Evolutionary conservation across 352 stramenopile genomes (phyloP).

Genomic region (Phytophthora uliginosa): DNA sequence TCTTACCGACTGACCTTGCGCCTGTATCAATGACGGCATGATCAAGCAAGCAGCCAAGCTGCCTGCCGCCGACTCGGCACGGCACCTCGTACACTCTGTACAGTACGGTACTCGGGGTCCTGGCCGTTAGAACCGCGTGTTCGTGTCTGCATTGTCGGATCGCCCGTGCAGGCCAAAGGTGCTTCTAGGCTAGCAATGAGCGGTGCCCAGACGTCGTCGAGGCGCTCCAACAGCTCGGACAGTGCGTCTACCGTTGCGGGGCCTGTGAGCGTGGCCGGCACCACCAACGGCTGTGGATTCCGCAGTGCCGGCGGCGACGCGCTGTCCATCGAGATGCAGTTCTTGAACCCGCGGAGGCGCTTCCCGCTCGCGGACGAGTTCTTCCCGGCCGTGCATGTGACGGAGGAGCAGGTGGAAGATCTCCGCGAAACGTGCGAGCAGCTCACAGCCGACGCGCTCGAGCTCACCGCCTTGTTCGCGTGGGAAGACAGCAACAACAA

Average conservation of each 20-base stretch:
- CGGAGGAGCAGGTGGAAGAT: slow-evolving; percentile 46
- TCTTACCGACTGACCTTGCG: slow-evolving; percentile 19
- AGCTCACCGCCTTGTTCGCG: slow-evolving; percentile 65
- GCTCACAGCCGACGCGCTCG: slow-evolving; percentile 56
- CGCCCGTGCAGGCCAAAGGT: slow-evolving; percentile 18
- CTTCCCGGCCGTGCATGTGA: slow-evolving; percentile 57
- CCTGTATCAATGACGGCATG: slow-evolving; percentile 27
- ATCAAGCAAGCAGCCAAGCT: slow-evolving; percentile 29
- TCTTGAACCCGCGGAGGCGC: slow-evolving; percentile 62
- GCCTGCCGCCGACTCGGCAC: not conserved
- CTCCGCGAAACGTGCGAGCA: slow-evolving; percentile 60
- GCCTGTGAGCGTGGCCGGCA: slow-evolving; percentile 45
- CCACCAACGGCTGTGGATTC: slow-evolving; percentile 60
- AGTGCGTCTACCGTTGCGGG: slow-evolving; percentile 33
- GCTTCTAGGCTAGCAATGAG: slow-evolving; percentile 14
- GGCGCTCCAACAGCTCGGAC: slow-evolving; percentile 42
- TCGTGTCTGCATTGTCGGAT: slow-evolving; percentile 38
- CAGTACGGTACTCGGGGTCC: no score
- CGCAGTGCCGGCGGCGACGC: slow-evolving; percentile 59
- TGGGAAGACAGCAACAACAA: slow-evolving; percentile 62
- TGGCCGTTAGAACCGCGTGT: slow-evolving; percentile 22
- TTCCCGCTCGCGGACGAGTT: slow-evolving; percentile 68
- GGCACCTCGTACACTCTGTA: no score
- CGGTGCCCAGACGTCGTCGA: slow-evolving; percentile 29
- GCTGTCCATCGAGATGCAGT: slow-evolving; percentile 73